These are phyloP conservation scores for Fusarium luffae DNA, from an alignment of 2,329 filamentous ascomycete species.

Conservation along the genomic window DNA sequence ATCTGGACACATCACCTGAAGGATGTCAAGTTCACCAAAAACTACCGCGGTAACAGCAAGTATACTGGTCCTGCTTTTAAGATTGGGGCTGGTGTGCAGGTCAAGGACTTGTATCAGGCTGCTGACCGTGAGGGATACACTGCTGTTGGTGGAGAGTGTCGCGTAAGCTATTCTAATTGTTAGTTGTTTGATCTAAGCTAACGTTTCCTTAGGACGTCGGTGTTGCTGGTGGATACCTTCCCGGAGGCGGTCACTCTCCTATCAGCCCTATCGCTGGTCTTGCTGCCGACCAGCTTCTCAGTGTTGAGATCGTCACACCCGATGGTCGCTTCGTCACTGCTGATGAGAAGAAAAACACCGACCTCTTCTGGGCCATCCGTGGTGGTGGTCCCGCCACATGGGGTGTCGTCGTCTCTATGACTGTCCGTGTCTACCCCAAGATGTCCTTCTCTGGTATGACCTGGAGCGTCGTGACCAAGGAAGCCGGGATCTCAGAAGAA, in stretches of 20 bases:
- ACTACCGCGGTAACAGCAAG: constrained; percentile 50
- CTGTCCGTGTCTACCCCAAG: constrained; percentile 51
- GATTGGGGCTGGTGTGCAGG: constrained; percentile 65
- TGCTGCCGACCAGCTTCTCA: constrained; percentile 67
- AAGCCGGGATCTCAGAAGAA: constrained; percentile 35
- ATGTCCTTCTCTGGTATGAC: constrained; percentile 48
- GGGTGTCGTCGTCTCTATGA: constrained; percentile 56
- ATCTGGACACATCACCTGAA: constrained; percentile 56
- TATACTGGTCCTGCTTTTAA: constrained; percentile 65
- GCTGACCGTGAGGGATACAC: constrained; percentile 59
- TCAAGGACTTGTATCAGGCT: constrained; percentile 57
- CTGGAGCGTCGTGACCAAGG: constrained; percentile 44
- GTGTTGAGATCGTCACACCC: constrained; percentile 64
- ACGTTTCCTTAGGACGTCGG: constrained; percentile 58
- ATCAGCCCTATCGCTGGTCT: constrained; percentile 65
- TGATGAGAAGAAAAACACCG: constrained; percentile 54
- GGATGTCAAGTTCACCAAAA: constrained; percentile 54
- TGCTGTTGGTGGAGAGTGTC: constrained; percentile 66
- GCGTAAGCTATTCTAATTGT: background rate
- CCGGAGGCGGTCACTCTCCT: constrained; percentile 68
- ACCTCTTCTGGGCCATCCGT: constrained; percentile 71
- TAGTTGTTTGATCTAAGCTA: background rate
- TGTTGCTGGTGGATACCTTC: constrained; percentile 67
- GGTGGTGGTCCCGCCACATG: constrained; percentile 65
- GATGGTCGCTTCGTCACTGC: constrained; percentile 60